These are phyloP conservation scores for Fereydounia khargensis DNA, from an alignment of 1,284 basidiomycete genomes.

Conservation along the genomic window DNA sequence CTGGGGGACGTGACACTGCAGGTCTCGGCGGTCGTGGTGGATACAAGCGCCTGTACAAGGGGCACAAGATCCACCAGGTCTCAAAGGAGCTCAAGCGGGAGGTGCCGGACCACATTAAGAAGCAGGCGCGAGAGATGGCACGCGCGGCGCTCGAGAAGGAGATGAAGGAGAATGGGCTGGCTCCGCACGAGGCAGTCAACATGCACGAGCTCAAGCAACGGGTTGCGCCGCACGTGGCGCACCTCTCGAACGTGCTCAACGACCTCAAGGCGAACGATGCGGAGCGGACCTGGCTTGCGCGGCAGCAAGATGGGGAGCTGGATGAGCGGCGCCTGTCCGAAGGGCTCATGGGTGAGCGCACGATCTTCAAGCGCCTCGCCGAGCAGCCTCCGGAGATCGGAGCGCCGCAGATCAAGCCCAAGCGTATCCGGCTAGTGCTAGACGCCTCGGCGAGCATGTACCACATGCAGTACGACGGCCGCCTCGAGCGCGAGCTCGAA, in stretches of 20 bases:
- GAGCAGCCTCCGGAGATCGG: constrained; percentile 54
- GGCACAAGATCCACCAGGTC: constrained; percentile 57
- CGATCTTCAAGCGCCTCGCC: constrained; percentile 54
- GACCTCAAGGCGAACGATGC: constrained; percentile 57
- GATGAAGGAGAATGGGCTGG: constrained; percentile 53
- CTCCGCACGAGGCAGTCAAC: constrained; percentile 50
- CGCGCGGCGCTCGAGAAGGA: constrained; percentile 55
- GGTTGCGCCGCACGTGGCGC: constrained; percentile 44
- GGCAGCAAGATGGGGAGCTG: constrained; percentile 58
- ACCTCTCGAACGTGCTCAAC: constrained; percentile 49
- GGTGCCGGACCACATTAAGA: constrained; percentile 55
- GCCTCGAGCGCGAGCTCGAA: constrained; percentile 50
- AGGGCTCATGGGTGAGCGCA: constrained; percentile 57
- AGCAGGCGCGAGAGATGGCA: constrained; percentile 58
- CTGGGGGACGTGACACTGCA: constrained; percentile 56
- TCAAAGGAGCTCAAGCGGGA: constrained; percentile 53
- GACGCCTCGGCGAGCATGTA: constrained; percentile 56
- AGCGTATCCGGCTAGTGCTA: constrained; percentile 57
- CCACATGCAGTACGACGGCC: constrained; percentile 54
- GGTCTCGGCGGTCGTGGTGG: constrained; percentile 57
- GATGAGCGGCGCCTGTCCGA: constrained; percentile 57
- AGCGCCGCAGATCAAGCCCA: constrained; percentile 57
- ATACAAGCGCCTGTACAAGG: constrained; percentile 47
- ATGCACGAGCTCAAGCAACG: constrained; percentile 50
- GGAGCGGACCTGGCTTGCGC: constrained; percentile 57